These are phyloP conservation scores for Herpotrichia juniperi DNA, from an alignment of 2,329 filamentous ascomycete species.

Conservation along the genomic window DNA sequence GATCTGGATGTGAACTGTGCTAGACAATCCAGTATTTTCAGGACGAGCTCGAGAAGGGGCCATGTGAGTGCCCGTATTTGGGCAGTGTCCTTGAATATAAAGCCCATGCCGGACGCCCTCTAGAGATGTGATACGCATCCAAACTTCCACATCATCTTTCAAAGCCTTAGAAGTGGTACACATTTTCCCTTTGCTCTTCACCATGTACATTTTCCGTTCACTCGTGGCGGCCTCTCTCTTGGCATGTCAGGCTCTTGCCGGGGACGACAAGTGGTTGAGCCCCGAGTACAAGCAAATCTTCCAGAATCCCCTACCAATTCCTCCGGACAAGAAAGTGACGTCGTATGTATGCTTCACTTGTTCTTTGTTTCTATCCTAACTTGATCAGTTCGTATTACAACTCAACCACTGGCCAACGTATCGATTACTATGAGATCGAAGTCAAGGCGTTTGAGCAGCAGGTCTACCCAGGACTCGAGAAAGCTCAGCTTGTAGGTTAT, in stretches of 20 bases:
- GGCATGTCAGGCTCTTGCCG: conserved; percentile 21
- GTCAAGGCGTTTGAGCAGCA: conserved; percentile 52
- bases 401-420: conserved; percentile 42
- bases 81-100: conserved; percentile 7
- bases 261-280: conserved; percentile 32
- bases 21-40: background rate
- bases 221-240: conserved; percentile 20
- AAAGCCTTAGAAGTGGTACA: background rate
- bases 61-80: conserved; percentile 2
- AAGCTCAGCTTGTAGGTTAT: conserved; percentile 56
- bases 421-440: conserved; percentile 56
- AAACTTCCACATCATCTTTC: conserved; percentile 10
- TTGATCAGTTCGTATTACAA: conserved; percentile 29
- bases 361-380: background rate
- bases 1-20: background rate
- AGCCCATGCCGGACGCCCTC: background rate
- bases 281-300: conserved; percentile 47
- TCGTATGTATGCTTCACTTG: conserved; percentile 35
- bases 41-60: background rate
- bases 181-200: conserved; percentile 4
- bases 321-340: conserved; percentile 50
- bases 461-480: conserved; percentile 51
- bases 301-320: conserved; percentile 52
- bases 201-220: conserved; percentile 20
- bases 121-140: background rate